Evolutionary conservation across 352 stramenopile species (phyloP).

Genomic region (Pythium coloratum): DNA sequence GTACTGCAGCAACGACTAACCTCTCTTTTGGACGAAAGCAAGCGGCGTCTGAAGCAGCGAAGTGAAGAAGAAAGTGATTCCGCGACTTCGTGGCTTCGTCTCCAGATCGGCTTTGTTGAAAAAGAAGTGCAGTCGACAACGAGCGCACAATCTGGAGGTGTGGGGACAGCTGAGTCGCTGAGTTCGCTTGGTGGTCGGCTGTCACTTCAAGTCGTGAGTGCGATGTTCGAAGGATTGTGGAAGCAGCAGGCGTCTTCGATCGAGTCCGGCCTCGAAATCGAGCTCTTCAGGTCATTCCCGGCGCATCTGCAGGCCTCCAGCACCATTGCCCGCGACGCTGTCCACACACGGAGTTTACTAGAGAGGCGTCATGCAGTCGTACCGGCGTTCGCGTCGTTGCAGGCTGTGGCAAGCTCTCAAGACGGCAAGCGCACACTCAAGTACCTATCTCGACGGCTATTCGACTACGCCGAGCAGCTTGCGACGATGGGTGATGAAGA

Average conservation of each 20-base stretch:
- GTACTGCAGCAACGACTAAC: conserved; percentile 44
- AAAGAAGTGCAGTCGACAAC: background rate
- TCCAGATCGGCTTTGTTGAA: conserved; percentile 22
- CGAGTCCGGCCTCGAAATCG: conserved; percentile 44
- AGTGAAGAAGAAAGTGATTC: background rate
- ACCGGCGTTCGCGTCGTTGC: conserved; percentile 9
- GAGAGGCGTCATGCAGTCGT: conserved; percentile 3
- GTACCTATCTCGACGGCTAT: conserved; percentile 36
- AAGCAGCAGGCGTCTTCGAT: conserved; percentile 34
- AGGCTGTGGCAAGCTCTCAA: conserved; percentile 31
- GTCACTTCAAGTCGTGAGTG: conserved; percentile 47
- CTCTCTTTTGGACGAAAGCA: conserved; percentile 35
- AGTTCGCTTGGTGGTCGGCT: conserved; percentile 12
- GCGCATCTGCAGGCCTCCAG: conserved; percentile 4
- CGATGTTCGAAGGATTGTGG: conserved; percentile 50
- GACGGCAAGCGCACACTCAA: conserved; percentile 55
- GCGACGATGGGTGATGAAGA: conserved; percentile 10
- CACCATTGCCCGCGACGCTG: background rate
- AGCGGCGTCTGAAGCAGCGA: conserved; percentile 14
- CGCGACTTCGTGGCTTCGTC: conserved; percentile 14
- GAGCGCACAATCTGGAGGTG: background rate
- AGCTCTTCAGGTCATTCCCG: conserved; percentile 47
- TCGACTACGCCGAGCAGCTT: conserved; percentile 26
- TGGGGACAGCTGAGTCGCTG: background rate
- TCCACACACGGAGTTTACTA: background rate